Evolutionary conservation across 2,329 filamentous ascomycete genomes (phyloP).

Genomic region (Cercospora citrullina): DNA sequence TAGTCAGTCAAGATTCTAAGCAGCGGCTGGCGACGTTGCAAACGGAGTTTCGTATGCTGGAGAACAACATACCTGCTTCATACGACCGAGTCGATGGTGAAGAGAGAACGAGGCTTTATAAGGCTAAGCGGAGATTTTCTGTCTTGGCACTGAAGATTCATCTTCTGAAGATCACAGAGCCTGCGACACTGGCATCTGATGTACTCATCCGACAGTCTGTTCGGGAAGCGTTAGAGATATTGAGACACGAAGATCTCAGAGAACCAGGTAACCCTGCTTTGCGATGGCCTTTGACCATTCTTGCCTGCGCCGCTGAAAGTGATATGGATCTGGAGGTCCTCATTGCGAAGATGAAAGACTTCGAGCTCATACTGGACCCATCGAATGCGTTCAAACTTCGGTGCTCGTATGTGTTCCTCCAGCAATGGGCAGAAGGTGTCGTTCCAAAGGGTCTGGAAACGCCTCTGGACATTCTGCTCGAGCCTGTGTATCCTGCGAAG

Average conservation of each 20-base stretch:
- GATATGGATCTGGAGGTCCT: constrained; percentile 18
- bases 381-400: constrained; percentile 18
- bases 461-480: not conserved
- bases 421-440: not conserved
- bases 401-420: not conserved
- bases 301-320: constrained; percentile 19
- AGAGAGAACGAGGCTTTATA: constrained; percentile 13
- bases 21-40: constrained; percentile 5
- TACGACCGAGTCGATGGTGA: not conserved
- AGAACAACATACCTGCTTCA: constrained; percentile 7
- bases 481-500: not conserved
- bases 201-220: constrained; percentile 4
- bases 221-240: constrained; percentile 1
- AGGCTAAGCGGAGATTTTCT: constrained; percentile 19
- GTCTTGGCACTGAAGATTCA: constrained; percentile 19
- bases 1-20: not conserved
- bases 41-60: constrained; percentile 7
- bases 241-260: constrained; percentile 14
- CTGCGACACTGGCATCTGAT: constrained; percentile 1
- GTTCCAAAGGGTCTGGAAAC: not conserved
- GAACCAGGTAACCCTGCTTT: constrained; percentile 23
- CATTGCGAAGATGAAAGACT: constrained; percentile 14
- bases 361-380: constrained; percentile 18
- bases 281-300: constrained; percentile 23
- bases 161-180: constrained; percentile 18